Evolutionary conservation across 164 flowering plant species (phyloP).

Genomic region (grape (Vitis vinifera)): ASM3070453v1 NC_081821.1:18737501-18738000

Average conservation of each 20-base stretch:
- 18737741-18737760: too few species aligned
- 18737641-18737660: conserved; percentile 88
- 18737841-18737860: conserved; percentile 73
- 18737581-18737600: conserved; percentile 69
- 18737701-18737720: not conserved
- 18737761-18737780: not conserved
- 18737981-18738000: too few species aligned
- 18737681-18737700: not conserved
- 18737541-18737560: not conserved
- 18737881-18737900: conserved; percentile 52
- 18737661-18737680: not conserved
- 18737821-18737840: conserved; percentile 79
- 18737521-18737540: not conserved
- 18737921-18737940: conserved; percentile 18
- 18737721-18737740: not conserved
- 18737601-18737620: conserved; percentile 88
- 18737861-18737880: conserved; percentile 62
- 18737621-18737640: conserved; percentile 82
- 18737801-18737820: conserved; percentile 69
- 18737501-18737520: conserved; percentile 70
- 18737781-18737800: conserved; percentile 73
- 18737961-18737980: too few species aligned
- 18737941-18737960: too few species aligned
- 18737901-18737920: conserved; percentile 75
- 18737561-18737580: not conserved